Evolutionary conservation across 225 moss, liverwort and hornwort species (phyloP).

Genomic region (Marchantia polymorpha): DNA sequence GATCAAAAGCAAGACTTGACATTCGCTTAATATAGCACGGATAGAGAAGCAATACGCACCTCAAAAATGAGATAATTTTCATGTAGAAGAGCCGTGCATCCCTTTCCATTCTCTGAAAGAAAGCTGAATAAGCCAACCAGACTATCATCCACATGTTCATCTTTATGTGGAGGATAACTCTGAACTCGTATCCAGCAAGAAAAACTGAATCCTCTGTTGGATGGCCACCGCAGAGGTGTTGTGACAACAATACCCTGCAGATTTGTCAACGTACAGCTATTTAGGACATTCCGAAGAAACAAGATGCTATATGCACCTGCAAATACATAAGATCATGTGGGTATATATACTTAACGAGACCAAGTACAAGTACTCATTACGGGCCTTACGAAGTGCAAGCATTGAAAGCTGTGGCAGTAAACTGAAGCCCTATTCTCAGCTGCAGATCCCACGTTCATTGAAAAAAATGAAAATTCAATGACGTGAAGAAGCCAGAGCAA

Average conservation of each 20-base stretch:
- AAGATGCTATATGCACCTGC: too few species aligned
- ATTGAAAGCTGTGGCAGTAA: too few species aligned
- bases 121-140: constrained; percentile 81
- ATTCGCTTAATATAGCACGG: too few species aligned
- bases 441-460: too few species aligned
- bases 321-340: too few species aligned
- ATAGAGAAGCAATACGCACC: constrained; percentile 35
- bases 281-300: neutral
- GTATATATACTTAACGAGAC: too few species aligned
- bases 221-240: constrained; percentile 70
- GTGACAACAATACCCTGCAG: constrained; percentile 68
- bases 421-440: too few species aligned
- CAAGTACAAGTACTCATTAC: too few species aligned
- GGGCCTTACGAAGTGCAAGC: too few species aligned
- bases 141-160: constrained; percentile 45
- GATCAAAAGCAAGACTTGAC: too few species aligned
- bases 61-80: constrained; percentile 64
- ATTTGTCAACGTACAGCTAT: constrained; percentile 20
- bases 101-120: constrained; percentile 72
- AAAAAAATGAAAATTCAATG: too few species aligned
- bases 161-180: constrained; percentile 51
- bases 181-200: constrained; percentile 73
- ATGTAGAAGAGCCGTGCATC: constrained; percentile 59
- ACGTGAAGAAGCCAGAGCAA: too few species aligned
- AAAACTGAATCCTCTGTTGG: constrained; percentile 65